phyloP scores from a whole-genome alignment of 306 rosid genomes.

The Lotus japonicus region DNA sequence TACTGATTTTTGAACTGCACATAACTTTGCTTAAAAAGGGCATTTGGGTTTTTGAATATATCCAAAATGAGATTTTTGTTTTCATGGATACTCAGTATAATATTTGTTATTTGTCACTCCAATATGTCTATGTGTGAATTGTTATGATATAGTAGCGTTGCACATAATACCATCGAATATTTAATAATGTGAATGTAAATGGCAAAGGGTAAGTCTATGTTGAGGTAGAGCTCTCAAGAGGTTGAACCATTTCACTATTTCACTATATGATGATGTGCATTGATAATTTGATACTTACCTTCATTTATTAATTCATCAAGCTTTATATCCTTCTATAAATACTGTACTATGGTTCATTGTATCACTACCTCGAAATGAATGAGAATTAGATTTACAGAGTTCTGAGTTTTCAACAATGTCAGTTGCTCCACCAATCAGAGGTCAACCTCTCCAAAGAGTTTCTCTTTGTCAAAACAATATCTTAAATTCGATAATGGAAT shows the following conservation, averaged over 20 bases:
- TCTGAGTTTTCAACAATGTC: too few species aligned
- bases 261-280: background rate
- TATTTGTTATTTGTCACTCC: too few species aligned
- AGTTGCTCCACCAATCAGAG: background rate
- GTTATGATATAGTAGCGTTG: background rate
- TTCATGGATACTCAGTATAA: too few species aligned
- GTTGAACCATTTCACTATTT: background rate
- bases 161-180: background rate
- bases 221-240: background rate
- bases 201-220: background rate
- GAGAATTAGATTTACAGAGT: too few species aligned
- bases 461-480: slow-evolving; percentile 1
- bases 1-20: background rate
- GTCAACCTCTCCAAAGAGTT: background rate
- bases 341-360: too few species aligned
- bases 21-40: background rate
- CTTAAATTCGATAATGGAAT: background rate
- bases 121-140: background rate
- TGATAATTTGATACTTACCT: background rate
- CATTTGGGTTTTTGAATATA: background rate
- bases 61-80: background rate
- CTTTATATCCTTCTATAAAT: too few species aligned
- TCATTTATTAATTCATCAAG: slow-evolving; percentile 20
- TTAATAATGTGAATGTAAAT: background rate
- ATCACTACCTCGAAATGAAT: too few species aligned